Conservation (phyloP, 1,139 yeast species). For the Scheffersomyces titani region DNA sequence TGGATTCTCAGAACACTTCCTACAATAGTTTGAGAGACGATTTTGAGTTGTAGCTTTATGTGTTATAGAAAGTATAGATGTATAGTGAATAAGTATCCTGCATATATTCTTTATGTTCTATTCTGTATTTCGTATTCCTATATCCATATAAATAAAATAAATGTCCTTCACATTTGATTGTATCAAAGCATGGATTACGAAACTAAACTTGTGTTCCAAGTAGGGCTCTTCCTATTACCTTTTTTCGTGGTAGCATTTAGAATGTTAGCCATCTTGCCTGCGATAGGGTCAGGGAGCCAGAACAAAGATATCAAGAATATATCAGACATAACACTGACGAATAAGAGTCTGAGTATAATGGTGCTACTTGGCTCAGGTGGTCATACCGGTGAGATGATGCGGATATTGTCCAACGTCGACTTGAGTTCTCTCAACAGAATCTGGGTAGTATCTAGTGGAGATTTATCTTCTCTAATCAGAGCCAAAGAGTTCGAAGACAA, state of each 20-base stretch:
- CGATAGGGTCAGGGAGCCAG: slow-evolving; percentile 9
- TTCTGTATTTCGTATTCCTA: background rate
- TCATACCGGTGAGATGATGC: slow-evolving; percentile 93
- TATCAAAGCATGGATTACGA: slow-evolving; percentile 26
- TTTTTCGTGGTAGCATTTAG: slow-evolving; percentile 24
- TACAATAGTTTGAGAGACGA: background rate
- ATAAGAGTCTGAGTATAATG: slow-evolving; percentile 38
- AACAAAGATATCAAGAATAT: background rate
- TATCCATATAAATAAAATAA: too few relatives aligned
- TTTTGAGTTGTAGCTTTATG: background rate
- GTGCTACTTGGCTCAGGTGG: slow-evolving; percentile 82
- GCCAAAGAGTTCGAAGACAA: slow-evolving; percentile 47
- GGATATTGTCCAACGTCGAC: slow-evolving; percentile 50
- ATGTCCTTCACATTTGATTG: background rate
- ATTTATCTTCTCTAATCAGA: slow-evolving; percentile 54
- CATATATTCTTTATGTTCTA: background rate
- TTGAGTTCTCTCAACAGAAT: slow-evolving; percentile 31
- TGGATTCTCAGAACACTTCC: background rate
- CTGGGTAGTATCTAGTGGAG: slow-evolving; percentile 59
- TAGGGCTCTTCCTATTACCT: slow-evolving; percentile 26
- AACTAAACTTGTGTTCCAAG: slow-evolving; percentile 21
- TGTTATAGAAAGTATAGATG: background rate
- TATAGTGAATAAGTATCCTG: background rate
- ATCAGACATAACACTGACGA: slow-evolving; percentile 8
- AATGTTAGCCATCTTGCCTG: slow-evolving; percentile 31